Percentiles rank a stretch among this genome's conserved stretches.
Evolutionary conservation across 1,284 basidiomycete genomes (phyloP).

Genomic region (Schizophyllum commune): DNA sequence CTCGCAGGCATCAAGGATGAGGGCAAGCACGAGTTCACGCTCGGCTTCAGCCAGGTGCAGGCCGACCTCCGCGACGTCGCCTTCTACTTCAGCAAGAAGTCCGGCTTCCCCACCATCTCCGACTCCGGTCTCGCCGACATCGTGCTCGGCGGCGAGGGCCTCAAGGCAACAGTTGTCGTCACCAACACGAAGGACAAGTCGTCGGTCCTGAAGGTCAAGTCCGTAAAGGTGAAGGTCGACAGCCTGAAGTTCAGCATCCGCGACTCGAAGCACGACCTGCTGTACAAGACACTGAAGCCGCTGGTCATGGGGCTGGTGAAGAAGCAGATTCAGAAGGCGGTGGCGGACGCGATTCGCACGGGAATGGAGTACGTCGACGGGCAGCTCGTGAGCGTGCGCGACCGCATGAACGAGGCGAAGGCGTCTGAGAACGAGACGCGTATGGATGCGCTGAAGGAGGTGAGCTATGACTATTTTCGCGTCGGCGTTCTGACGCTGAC

Average conservation of each 20-base stretch:
- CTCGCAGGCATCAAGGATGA: slow-evolving; percentile 24
- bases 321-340: slow-evolving; percentile 82
- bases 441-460: not conserved
- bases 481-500: slow-evolving; percentile 36
- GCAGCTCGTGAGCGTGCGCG: slow-evolving; percentile 76
- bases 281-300: slow-evolving; percentile 80
- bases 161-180: slow-evolving; percentile 62
- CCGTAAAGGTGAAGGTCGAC: slow-evolving; percentile 75
- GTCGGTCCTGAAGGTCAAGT: slow-evolving; percentile 74
- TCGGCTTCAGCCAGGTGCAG: slow-evolving; percentile 82
- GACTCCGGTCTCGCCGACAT: slow-evolving; percentile 94
- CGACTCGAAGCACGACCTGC: slow-evolving; percentile 84
- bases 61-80: slow-evolving; percentile 91
- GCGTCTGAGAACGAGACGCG: slow-evolving; percentile 18
- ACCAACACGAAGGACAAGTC: slow-evolving; percentile 50
- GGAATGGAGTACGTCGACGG: slow-evolving; percentile 83
- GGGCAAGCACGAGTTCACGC: slow-evolving; percentile 62
- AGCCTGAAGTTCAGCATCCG: slow-evolving; percentile 87
- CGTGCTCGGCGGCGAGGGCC: slow-evolving; percentile 73
- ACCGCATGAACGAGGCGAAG: slow-evolving; percentile 69
- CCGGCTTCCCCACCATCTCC: slow-evolving; percentile 70
- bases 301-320: slow-evolving; percentile 81
- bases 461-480: not conserved
- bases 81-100: slow-evolving; percentile 80
- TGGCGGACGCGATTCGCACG: slow-evolving; percentile 70